Evolutionary conservation across 2,329 filamentous ascomycete genomes (phyloP).

Genomic region (Arthrobotrys iridis): DNA sequence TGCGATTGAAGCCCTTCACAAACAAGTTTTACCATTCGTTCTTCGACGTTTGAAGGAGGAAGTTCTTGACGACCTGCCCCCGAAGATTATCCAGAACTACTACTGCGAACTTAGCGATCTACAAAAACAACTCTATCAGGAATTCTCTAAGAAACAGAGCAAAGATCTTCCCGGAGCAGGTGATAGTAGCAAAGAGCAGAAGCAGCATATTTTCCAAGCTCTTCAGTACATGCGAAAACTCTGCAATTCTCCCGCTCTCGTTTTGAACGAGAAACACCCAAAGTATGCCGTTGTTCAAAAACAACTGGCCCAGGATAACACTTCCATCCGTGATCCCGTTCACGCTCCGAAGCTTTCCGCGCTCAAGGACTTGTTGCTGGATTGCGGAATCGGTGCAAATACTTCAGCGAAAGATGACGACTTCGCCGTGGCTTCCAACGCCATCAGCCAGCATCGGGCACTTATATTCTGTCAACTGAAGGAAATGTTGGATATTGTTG

Average conservation of each 20-base stretch:
- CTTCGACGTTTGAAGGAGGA: conserved; percentile 96
- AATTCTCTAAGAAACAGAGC: conserved; percentile 92
- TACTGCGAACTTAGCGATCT: conserved; percentile 97
- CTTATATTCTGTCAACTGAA: conserved; percentile 99
- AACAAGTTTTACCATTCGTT: conserved; percentile 96
- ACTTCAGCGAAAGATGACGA: conserved; percentile 66
- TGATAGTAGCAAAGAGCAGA: conserved; percentile 83
- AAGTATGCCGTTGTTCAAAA: conserved; percentile 88
- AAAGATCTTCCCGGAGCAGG: conserved; percentile 84
- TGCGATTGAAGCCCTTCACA: conserved; percentile 97
- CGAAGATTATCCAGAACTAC: conserved; percentile 99
- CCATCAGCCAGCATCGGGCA: conserved; percentile 94
- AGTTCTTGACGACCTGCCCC: conserved; percentile 92
- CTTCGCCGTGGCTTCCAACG: conserved; percentile 72
- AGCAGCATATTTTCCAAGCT: conserved; percentile 98
- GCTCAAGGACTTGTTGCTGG: conserved; percentile 90
- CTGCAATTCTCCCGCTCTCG: conserved; percentile 95
- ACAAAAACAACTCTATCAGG: conserved; percentile 93
- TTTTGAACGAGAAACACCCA: conserved; percentile 92
- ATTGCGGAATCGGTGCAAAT: conserved; percentile 92
- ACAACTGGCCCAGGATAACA: conserved; percentile 79
- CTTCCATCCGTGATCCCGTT: conserved; percentile 80
- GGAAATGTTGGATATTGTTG: conserved; percentile 99
- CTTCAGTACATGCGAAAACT: conserved; percentile 99
- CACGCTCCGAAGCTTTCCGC: conserved; percentile 95